These are phyloP conservation scores for Candida gigantensis DNA, from an alignment of 1,139 yeast species.

Conservation along the genomic window DNA sequence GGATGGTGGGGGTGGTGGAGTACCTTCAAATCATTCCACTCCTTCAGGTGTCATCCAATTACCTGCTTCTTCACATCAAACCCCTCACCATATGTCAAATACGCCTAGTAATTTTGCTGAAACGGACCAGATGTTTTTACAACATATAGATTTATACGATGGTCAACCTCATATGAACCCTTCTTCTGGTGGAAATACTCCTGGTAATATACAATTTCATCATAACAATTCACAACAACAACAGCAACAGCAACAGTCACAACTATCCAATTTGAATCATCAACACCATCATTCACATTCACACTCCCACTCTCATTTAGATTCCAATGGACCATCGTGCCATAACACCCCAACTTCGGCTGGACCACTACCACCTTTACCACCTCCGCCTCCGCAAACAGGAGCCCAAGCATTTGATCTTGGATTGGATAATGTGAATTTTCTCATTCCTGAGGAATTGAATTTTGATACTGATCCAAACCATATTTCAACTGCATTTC, in stretches of 20 bases:
- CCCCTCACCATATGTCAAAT: slow-evolving; percentile 10
- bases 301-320: too few species aligned
- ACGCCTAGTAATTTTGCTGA: slow-evolving; percentile 19
- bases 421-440: slow-evolving; percentile 29
- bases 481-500: slow-evolving; percentile 35
- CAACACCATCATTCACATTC: slow-evolving; percentile 9
- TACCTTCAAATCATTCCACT: slow-evolving; percentile 5
- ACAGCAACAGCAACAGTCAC: slow-evolving; percentile 13
- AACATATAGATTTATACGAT: slow-evolving; percentile 30
- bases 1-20: too few species aligned
- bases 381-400: slow-evolving; percentile 11
- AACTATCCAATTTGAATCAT: slow-evolving; percentile 13
- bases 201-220: slow-evolving; percentile 18
- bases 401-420: slow-evolving; percentile 22
- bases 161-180: slow-evolving; percentile 12
- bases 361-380: slow-evolving; percentile 11
- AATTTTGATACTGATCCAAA: slow-evolving; percentile 18
- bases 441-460: slow-evolving; percentile 32
- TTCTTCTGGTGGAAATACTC: slow-evolving; percentile 15
- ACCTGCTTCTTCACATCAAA: slow-evolving; percentile 6
- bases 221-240: slow-evolving; percentile 16
- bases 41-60: slow-evolving; percentile 2
- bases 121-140: slow-evolving; percentile 26
- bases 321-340: slow-evolving; percentile 9
- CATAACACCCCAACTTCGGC: too few species aligned